Evolutionary conservation across 2,329 filamentous ascomycete species (phyloP), one percentile per base, ranked within the genome.

Genomic region (Pestalotiopsis sp.): DNA sequence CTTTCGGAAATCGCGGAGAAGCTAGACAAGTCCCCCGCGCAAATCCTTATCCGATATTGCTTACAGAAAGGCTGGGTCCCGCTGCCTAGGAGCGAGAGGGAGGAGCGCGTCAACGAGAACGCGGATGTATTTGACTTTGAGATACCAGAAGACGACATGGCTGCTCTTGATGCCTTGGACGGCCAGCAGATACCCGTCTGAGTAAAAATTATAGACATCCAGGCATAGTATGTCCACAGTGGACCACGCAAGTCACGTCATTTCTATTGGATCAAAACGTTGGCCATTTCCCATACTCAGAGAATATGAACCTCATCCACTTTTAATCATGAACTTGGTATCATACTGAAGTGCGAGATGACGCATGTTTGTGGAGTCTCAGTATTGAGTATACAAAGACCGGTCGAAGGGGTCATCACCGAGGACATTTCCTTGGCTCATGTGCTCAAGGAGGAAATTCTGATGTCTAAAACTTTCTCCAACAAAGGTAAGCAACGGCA

Each of bases 41-140:
- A 94, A 79, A 81, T 93, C 4, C 80, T 94, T 71, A 83, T 94
- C 20, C 85, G 91, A 69, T 94, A 91, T 76, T 87, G 87, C 69
- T 78, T 94, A 75, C 90, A 94, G 75, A 93, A 92, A 80, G 85
- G 83, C 11, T 92, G 89, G 87, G 85, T 90, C 17, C 90, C 91
- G 20, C 78, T 93, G 68, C 90, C 90, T 23, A 93, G 93, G 82
- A 91, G 89, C 69, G 87, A 88, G 66, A 86, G 83, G 2, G 81
- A 84, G 0, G 85, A 84, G 11, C 83, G 89, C 12, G 92, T 93
- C 71, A 82, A 79, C 65, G 82, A 85, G 68, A 92, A 92, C 74
- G 83, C 85, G 0, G 80, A 90, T 67, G 83, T 92, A 0, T 92
- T 86, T 76, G 84, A 83, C 66, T 92, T 92, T 75, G 81, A 85